Base-by-base conservation (phyloP, 73 alveolate genomes). In the Tetrahymena malaccensis region DNA sequence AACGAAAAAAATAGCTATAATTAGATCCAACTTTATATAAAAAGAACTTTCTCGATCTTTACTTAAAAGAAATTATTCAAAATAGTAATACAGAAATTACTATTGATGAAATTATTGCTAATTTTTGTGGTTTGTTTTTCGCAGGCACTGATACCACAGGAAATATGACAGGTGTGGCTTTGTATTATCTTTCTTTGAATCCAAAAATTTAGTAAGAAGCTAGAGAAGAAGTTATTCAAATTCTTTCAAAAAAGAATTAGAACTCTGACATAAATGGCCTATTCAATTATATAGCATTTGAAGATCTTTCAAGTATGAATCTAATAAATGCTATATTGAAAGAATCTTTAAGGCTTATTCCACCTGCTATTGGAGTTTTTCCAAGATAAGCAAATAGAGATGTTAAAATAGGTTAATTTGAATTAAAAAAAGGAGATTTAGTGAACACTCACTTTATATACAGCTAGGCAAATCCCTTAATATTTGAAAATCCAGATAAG, bases 341-440 rank as follows among this genome's bases (percentile, higher is more conserved):
- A 50, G 83, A 50, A 50, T 50, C 83, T 50, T 50, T 50, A 50
- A 50, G 83, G 31, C 83, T 50, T 50, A 21, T 50, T 21, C 83
- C 83, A 5, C 83, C 83, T 15, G 83, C 83, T 50, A 19, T 21
- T 19, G 83, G 31, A 2, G 22, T 50, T 2, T 50, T 50, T 15
- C 83, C 31, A 50, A 94, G 96, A 44, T 57, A 34, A 17, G 94
- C 93, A 37, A 85, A 37, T n/a, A 22, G 17, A 33, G 96, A 94
- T 43, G 89, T 85, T 44, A 27, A 85, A 33, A 93, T 94, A 85
- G 96, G 96, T 9, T 50, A 94, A 12, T 85, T 43, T 85, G 84
- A 50, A 15, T 15, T 50, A 19, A 50, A 50, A 15, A 50, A 50
- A 21, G 83, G 83, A 50, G 83, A 50, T 15, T 21, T 50, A 19